Conservation (phyloP, 352 stramenopile genomes). For the Poterioochromonas sp. region DNA sequence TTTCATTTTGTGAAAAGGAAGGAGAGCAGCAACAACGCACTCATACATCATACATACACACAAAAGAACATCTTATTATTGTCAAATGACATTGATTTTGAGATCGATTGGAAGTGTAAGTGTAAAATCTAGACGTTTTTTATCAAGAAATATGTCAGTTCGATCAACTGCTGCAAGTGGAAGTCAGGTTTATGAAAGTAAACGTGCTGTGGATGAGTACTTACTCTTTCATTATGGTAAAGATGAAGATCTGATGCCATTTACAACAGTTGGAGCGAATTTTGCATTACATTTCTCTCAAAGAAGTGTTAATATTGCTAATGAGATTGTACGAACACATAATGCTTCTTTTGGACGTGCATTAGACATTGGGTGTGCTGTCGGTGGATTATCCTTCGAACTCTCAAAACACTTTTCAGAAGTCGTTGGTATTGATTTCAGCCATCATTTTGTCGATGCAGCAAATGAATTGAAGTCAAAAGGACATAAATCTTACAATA, state of each 20-base stretch:
- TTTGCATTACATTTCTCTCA: slow-evolving; percentile 34
- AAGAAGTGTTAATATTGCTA: background rate
- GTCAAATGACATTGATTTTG: too few relatives aligned
- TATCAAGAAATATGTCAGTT: too few relatives aligned
- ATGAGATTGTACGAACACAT: background rate
- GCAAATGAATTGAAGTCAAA: slow-evolving; percentile 39
- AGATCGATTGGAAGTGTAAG: too few relatives aligned
- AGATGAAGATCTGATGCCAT: slow-evolving; percentile 54
- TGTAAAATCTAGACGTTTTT: too few relatives aligned
- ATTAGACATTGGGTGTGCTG: slow-evolving; percentile 84
- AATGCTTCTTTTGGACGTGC: slow-evolving; percentile 48
- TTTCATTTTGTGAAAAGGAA: too few relatives aligned
- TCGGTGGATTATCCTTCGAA: slow-evolving; percentile 82
- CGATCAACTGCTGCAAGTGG: slow-evolving; percentile 69
- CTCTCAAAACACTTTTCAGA: slow-evolving; percentile 80
- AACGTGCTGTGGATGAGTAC: slow-evolving; percentile 72
- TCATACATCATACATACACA: too few relatives aligned
- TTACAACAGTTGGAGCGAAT: slow-evolving; percentile 52
- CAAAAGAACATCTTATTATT: too few relatives aligned
- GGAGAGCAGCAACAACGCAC: too few relatives aligned
- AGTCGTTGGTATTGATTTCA: slow-evolving; percentile 85
- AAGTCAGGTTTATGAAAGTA: slow-evolving; percentile 64
- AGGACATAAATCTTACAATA: slow-evolving; percentile 33
- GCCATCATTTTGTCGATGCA: slow-evolving; percentile 51
- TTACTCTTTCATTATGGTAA: slow-evolving; percentile 79